A percentile compares a stretch with the other conserved stretches of the same genome.
Conservation (phyloP, 306 rosid genomes). For the Fragaria ananassa region DNA sequence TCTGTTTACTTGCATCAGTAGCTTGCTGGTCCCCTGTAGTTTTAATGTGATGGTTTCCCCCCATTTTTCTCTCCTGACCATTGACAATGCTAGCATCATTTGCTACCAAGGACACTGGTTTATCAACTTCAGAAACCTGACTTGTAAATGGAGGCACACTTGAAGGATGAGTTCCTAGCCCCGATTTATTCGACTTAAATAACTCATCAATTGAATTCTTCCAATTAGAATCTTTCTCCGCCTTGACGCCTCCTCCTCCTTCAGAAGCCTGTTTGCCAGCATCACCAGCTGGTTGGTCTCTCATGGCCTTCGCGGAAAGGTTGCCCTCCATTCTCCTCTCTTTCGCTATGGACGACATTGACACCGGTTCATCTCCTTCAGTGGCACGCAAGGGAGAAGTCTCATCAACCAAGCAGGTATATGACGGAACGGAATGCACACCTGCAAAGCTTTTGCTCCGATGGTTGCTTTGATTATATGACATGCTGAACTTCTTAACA, state of each 20-base stretch:
- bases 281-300: slow-evolving; percentile 37
- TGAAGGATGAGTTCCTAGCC: slow-evolving; percentile 27
- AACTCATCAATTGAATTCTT: slow-evolving; percentile 38
- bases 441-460: slow-evolving; percentile 49
- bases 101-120: slow-evolving; percentile 31
- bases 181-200: slow-evolving; percentile 35
- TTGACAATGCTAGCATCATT: slow-evolving; percentile 25
- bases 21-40: slow-evolving; percentile 28
- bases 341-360: not conserved
- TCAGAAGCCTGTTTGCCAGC: slow-evolving; percentile 36
- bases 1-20: slow-evolving; percentile 41
- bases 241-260: slow-evolving; percentile 27
- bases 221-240: slow-evolving; percentile 33
- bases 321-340: slow-evolving; percentile 27
- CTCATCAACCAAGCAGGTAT: slow-evolving; percentile 62
- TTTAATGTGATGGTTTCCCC: slow-evolving; percentile 21
- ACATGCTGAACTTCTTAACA: slow-evolving; percentile 53
- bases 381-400: slow-evolving; percentile 31
- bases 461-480: slow-evolving; percentile 61
- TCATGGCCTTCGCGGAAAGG: slow-evolving; percentile 17
- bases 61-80: slow-evolving; percentile 27
- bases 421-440: slow-evolving; percentile 65
- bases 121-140: slow-evolving; percentile 26
- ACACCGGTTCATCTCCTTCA: not conserved
- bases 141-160: slow-evolving; percentile 37